Percentiles rank a stretch among this genome's conserved stretches.
phyloP scores from a whole-genome alignment of 73 alveolate genomes.

The Stentor coeruleus region DNA sequence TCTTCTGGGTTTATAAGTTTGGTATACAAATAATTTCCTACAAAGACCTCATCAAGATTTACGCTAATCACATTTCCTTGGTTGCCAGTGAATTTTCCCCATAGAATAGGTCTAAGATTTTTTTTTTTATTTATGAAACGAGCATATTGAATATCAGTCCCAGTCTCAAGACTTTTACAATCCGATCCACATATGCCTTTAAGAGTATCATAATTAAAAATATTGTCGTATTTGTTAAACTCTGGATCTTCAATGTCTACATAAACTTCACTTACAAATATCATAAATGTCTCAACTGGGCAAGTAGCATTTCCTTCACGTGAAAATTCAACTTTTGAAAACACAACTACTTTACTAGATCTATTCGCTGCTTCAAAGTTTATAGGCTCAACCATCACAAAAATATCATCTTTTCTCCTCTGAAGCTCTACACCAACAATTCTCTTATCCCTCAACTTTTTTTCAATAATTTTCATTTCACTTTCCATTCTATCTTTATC shows the following conservation, averaged over 20 bases:
- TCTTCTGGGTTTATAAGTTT: constrained; percentile 4
- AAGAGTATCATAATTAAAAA: neutral
- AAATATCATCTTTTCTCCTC: neutral
- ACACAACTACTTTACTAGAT: neutral
- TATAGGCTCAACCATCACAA: neutral
- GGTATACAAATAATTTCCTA: neutral
- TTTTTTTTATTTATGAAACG: neutral
- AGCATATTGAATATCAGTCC: neutral
- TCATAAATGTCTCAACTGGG: constrained; percentile 5
- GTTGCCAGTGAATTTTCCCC: neutral
- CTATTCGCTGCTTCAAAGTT: neutral
- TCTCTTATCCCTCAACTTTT: too few species aligned
- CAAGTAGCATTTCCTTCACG: neutral
- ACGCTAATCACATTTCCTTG: neutral
- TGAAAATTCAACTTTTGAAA: neutral
- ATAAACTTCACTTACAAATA: neutral
- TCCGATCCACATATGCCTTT: neutral
- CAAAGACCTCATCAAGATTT: neutral
- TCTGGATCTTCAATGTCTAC: neutral
- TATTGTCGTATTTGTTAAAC: neutral
- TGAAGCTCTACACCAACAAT: neutral
- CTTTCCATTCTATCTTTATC: too few species aligned
- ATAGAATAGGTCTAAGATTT: neutral
- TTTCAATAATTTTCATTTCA: too few species aligned
- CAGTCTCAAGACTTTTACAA: neutral